Evolutionary conservation across 345 rosid genomes (phyloP).

Genomic region (Arabis alpina): DNA sequence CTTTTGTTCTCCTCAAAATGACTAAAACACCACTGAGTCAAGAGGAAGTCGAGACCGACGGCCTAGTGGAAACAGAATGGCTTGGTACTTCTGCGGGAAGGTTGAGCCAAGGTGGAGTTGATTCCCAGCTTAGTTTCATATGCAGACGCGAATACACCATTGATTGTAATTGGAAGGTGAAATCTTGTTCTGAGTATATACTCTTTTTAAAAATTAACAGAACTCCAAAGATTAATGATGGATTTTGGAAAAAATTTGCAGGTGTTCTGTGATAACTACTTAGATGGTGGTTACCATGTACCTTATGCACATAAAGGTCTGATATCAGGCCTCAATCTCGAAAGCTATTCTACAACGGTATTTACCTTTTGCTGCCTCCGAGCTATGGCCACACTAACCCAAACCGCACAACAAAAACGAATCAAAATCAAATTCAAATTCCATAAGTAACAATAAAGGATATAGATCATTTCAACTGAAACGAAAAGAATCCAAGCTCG

Average conservation of each 20-base stretch:
- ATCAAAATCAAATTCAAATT: too few species aligned
- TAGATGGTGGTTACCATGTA: constrained; percentile 98
- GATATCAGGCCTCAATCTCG: constrained; percentile 77
- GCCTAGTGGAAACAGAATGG: constrained; percentile 65
- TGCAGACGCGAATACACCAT: too few species aligned
- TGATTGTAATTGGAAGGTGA: too few species aligned
- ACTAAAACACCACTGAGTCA: constrained; percentile 33
- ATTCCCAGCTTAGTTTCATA: constrained; percentile 57
- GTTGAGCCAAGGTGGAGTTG: constrained; percentile 63
- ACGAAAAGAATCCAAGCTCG: too few species aligned
- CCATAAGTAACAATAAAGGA: too few species aligned
- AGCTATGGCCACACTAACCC: not conserved
- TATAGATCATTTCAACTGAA: too few species aligned
- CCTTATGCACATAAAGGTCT: constrained; percentile 91
- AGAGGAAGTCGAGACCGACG: constrained; percentile 38
- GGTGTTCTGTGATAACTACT: constrained; percentile 98
- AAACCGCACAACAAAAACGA: too few species aligned
- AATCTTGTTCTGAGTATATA: constrained; percentile 7
- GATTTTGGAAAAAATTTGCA: constrained; percentile 35
- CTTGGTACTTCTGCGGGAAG: constrained; percentile 71
- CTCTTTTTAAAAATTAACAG: too few species aligned
- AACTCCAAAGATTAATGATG: too few species aligned
- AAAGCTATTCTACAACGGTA: constrained; percentile 81
- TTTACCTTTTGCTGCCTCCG: constrained; percentile 24
- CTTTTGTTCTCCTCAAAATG: constrained; percentile 80